Conservation (phyloP, 306 rosid genomes). For the barrel medic (Medicago truncatula) region MtrunA17r5.0-ANR NC_053042.1:55952501-55953000, state of each 20-base stretch:
- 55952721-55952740: constrained; percentile 22
- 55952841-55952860: constrained; percentile 69
- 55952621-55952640: constrained; percentile 63
- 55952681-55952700: constrained; percentile 26
- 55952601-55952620: constrained; percentile 61
- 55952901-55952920: constrained; percentile 91
- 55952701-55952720: constrained; percentile 37
- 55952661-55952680: neutral
- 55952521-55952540: constrained; percentile 68
- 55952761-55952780: constrained; percentile 51
- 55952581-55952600: constrained; percentile 69
- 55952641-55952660: constrained; percentile 57
- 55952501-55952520: constrained; percentile 81
- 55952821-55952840: constrained; percentile 78
- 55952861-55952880: constrained; percentile 72
- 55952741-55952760: constrained; percentile 18
- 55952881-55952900: constrained; percentile 80
- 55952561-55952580: constrained; percentile 68
- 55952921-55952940: constrained; percentile 87
- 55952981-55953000: constrained; percentile 76
- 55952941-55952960: constrained; percentile 95
- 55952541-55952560: constrained; percentile 72
- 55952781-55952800: constrained; percentile 74
- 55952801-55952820: constrained; percentile 82
- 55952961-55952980: constrained; percentile 79